These are phyloP conservation scores for Dactylellina drechsleri DNA, from an alignment of 2,329 filamentous ascomycete genomes.

Conservation along the genomic window DNA sequence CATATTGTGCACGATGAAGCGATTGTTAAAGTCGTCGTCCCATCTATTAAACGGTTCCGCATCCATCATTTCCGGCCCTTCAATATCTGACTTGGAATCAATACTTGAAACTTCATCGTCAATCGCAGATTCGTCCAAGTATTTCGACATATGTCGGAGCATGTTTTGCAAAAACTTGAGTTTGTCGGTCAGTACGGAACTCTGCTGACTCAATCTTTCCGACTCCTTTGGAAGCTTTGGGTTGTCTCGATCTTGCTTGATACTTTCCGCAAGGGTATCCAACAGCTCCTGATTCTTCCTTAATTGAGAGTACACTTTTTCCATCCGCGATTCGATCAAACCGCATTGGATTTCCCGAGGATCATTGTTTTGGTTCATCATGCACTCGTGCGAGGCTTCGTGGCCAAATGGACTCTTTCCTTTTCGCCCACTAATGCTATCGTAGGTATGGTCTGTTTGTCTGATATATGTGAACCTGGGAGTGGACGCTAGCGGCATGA, in stretches of 20 bases:
- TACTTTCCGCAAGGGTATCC: slow-evolving; percentile 76
- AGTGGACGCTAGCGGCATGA: slow-evolving; percentile 88
- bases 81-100: slow-evolving; percentile 22
- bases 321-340: slow-evolving; percentile 81
- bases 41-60: slow-evolving; percentile 80
- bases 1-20: slow-evolving; percentile 97
- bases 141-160: slow-evolving; percentile 69
- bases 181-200: slow-evolving; percentile 69
- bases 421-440: slow-evolving; percentile 74
- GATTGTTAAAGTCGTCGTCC: slow-evolving; percentile 94
- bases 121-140: slow-evolving; percentile 67
- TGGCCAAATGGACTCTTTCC: slow-evolving; percentile 90
- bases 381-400: slow-evolving; percentile 92
- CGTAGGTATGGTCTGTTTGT: slow-evolving; percentile 85
- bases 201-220: slow-evolving; percentile 68
- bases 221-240: slow-evolving; percentile 66
- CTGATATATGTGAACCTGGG: slow-evolving; percentile 98
- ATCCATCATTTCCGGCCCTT: slow-evolving; percentile 67
- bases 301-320: slow-evolving; percentile 81
- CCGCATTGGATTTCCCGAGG: slow-evolving; percentile 87
- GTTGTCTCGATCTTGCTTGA: slow-evolving; percentile 66
- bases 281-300: slow-evolving; percentile 75
- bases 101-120: slow-evolving; percentile 63
- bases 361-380: slow-evolving; percentile 88
- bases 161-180: slow-evolving; percentile 70